Evolutionary conservation across 163 green algal species (phyloP).

Genomic region (Smithsoniella earleae): DNA sequence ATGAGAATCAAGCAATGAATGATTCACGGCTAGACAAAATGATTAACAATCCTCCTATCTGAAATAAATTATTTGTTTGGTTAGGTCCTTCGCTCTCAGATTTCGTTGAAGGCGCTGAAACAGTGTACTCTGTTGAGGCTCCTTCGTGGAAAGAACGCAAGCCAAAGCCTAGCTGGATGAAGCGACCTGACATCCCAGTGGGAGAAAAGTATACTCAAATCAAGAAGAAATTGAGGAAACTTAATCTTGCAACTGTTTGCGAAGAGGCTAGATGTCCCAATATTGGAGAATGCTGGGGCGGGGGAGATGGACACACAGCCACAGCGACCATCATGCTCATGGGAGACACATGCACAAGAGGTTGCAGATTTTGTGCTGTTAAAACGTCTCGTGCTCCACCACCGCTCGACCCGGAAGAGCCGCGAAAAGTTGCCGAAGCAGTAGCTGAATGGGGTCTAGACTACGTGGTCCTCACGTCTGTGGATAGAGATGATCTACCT

Average conservation of each 20-base stretch:
- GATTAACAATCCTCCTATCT: no score
- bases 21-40: no score
- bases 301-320: conserved; percentile 75
- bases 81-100: neutral
- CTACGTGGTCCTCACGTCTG: conserved; percentile 93
- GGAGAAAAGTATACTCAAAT: conserved; percentile 87
- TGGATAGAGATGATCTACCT: conserved; percentile 93
- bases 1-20: no score
- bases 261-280: conserved; percentile 86
- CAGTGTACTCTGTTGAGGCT: conserved; percentile 44
- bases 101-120: conserved; percentile 5
- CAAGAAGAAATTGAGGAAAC: conserved; percentile 82
- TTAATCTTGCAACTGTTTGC: conserved; percentile 94
- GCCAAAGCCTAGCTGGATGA: conserved; percentile 96
- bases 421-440: conserved; percentile 80
- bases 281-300: conserved; percentile 95
- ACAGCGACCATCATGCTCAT: conserved; percentile 99
- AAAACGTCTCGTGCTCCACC: conserved; percentile 80
- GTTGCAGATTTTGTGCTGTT: conserved; percentile 94
- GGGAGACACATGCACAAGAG: conserved; percentile 94
- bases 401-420: conserved; percentile 82
- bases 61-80: no score
- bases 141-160: conserved; percentile 50
- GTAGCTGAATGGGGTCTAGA: conserved; percentile 82
- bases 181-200: conserved; percentile 67